Conservation (phyloP, 2,329 filamentous ascomycete genomes). For the Trichoderma endophyticum region DNA sequence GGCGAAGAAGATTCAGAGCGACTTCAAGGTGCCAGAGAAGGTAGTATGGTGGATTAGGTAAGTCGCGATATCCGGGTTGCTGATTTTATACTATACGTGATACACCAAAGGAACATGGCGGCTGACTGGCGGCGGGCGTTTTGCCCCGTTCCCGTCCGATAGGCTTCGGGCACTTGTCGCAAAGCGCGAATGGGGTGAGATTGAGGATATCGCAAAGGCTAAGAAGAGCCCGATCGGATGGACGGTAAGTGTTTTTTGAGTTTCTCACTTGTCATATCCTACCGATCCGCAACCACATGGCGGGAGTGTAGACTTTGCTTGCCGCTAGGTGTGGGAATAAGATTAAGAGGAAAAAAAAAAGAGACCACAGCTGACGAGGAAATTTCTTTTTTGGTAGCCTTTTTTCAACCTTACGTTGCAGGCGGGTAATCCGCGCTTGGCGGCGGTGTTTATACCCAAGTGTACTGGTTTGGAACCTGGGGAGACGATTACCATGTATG, state of each 20-base stretch:
- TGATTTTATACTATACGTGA: background rate
- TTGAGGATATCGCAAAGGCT: conserved; percentile 77
- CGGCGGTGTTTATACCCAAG: conserved; percentile 81
- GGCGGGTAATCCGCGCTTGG: conserved; percentile 86
- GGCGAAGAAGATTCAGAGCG: conserved; percentile 81
- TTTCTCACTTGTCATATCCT: background rate
- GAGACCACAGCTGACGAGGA: background rate
- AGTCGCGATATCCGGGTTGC: conserved; percentile 25
- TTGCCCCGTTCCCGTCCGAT: conserved; percentile 14
- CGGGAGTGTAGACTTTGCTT: background rate
- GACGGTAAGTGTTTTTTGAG: conserved; percentile 62
- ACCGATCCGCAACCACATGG: background rate
- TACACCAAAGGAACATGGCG: background rate
- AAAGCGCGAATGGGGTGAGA: conserved; percentile 85
- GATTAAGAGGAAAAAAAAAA: background rate
- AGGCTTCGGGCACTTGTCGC: conserved; percentile 84
- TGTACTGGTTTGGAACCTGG: conserved; percentile 67
- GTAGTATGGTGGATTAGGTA: conserved; percentile 80
- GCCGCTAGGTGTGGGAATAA: background rate
- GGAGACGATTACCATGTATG: conserved; percentile 85
- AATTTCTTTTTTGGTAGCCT: conserved; percentile 50
- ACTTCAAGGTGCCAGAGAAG: conserved; percentile 92
- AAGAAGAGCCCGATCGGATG: conserved; percentile 92
- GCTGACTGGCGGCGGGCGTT: conserved; percentile 14
- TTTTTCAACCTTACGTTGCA: conserved; percentile 88